These are phyloP conservation scores for Blepharisma stoltei DNA, from an alignment of 73 alveolate genomes.

Conservation along the genomic window DNA sequence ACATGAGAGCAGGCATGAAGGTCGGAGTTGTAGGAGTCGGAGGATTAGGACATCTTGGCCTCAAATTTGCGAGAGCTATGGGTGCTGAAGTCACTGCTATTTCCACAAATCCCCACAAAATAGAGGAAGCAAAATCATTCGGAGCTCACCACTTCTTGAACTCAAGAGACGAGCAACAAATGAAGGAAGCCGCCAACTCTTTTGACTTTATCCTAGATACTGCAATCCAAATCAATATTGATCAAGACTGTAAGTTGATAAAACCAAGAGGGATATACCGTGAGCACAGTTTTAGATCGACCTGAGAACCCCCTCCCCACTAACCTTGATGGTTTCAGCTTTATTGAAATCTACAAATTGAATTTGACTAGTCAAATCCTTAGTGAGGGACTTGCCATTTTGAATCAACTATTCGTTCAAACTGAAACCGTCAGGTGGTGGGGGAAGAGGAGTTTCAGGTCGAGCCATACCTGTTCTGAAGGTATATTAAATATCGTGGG, in stretches of 20 bases:
- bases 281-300: too few relatives aligned
- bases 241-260: slow-evolving; percentile 27
- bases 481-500: slow-evolving; percentile 59
- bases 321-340: too few relatives aligned
- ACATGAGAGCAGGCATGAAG: slow-evolving; percentile 53
- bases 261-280: slow-evolving; percentile 50
- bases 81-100: slow-evolving; percentile 65
- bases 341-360: too few relatives aligned
- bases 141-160: slow-evolving; percentile 70
- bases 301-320: too few relatives aligned
- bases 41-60: slow-evolving; percentile 77
- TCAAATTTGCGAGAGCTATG: slow-evolving; percentile 55
- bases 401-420: too few relatives aligned
- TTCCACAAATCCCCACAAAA: slow-evolving; percentile 54
- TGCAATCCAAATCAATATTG: slow-evolving; percentile 34
- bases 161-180: slow-evolving; percentile 44
- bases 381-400: too few relatives aligned
- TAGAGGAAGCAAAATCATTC: slow-evolving; percentile 51
- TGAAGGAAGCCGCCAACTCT: slow-evolving; percentile 40
- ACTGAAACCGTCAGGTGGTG: too few relatives aligned
- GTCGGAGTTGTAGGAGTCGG: slow-evolving; percentile 75
- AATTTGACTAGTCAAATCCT: too few relatives aligned
- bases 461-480: too few relatives aligned
- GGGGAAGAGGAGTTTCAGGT: too few relatives aligned
- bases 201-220: slow-evolving; percentile 57